Conservation (phyloP, 1,284 basidiomycete species). For the Pseudozyma sp. region DNA sequence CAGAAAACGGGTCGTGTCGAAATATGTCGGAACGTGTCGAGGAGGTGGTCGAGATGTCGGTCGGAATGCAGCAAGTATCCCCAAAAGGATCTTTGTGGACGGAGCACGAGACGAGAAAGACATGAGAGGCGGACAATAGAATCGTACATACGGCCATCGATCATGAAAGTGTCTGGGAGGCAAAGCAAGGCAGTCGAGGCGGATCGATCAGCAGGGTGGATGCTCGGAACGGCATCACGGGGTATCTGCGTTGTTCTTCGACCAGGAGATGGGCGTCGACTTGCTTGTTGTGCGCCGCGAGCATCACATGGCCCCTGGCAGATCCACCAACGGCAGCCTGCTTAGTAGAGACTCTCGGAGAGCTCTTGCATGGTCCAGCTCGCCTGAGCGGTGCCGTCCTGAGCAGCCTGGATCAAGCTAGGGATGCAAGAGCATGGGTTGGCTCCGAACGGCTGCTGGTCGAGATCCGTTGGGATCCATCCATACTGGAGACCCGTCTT, state of each 20-base stretch:
- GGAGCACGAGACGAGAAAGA: constrained; percentile 1
- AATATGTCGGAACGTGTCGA: background rate
- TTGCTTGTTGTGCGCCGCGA: background rate
- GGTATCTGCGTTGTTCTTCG: constrained; percentile 10
- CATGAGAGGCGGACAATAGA: constrained; percentile 29
- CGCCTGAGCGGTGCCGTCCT: constrained; percentile 11
- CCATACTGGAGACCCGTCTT: constrained; percentile 63
- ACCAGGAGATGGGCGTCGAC: background rate
- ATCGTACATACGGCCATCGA: constrained; percentile 26
- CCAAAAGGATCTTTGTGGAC: background rate
- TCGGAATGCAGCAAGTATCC: background rate
- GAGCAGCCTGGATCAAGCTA: constrained; percentile 16
- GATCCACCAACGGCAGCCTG: background rate
- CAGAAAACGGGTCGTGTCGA: constrained; percentile 2
- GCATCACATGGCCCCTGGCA: background rate
- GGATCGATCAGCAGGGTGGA: background rate
- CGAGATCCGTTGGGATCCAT: constrained; percentile 57
- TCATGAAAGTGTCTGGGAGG: constrained; percentile 13
- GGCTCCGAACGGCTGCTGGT: constrained; percentile 39
- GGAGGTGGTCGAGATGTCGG: background rate
- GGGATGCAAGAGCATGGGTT: constrained; percentile 41
- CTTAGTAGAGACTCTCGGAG: constrained; percentile 7
- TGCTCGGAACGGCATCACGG: constrained; percentile 8
- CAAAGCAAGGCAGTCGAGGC: background rate
- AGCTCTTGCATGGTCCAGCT: constrained; percentile 20